Conservation (phyloP, 805 yeast species). For the Starmerella etchellsii region DNA sequence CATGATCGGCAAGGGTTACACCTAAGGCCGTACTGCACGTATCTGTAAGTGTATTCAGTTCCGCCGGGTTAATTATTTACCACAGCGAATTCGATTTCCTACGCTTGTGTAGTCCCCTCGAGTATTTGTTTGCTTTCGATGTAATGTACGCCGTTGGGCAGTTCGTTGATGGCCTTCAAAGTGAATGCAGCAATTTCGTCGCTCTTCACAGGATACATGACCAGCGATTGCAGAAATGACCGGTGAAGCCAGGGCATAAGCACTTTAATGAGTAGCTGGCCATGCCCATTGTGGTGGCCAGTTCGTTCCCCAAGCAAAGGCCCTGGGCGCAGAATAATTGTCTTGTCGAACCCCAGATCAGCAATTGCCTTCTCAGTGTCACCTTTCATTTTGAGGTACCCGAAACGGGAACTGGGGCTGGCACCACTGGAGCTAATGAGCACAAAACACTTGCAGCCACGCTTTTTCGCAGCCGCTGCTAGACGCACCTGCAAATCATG, state of each 20-base stretch:
- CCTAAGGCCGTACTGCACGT: too few species aligned
- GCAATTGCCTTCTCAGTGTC: conserved; percentile 56
- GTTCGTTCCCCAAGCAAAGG: conserved; percentile 46
- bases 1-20: too few species aligned
- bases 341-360: conserved; percentile 51
- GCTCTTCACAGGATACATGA: conserved; percentile 41
- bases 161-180: conserved; percentile 30
- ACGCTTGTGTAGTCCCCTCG: too few species aligned
- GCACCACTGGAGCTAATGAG: conserved; percentile 62
- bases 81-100: too few species aligned
- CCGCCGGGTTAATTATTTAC: too few species aligned
- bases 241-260: conserved; percentile 26
- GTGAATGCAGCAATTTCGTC: conserved; percentile 55
- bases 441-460: conserved; percentile 56
- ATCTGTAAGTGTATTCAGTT: too few species aligned
- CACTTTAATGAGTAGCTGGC: conserved; percentile 28
- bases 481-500: conserved; percentile 54
- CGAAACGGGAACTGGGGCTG: conserved; percentile 38
- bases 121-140: conserved; percentile 16
- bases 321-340: conserved; percentile 72
- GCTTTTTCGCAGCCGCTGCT: conserved; percentile 60
- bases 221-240: conserved; percentile 24
- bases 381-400: conserved; percentile 61
- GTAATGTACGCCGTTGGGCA: conserved; percentile 21
- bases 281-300: conserved; percentile 11